Evolutionary conservation across 2,329 filamentous ascomycete genomes (phyloP), one percentile per base, ranked within the genome.

Genomic region (Talaromyces sp.): DNA sequence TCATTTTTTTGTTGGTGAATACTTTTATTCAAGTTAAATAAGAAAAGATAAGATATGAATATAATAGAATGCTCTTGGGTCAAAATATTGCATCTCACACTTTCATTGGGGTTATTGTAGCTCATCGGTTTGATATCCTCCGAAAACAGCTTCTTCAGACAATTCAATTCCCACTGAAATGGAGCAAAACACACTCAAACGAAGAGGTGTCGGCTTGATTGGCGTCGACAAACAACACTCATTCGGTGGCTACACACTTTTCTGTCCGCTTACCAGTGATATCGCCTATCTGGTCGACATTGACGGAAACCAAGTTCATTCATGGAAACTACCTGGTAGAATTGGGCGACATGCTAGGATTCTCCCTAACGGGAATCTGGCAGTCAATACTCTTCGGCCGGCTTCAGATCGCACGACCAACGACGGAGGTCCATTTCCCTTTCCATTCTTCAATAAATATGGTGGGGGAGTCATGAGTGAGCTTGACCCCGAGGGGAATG

Each of bases 381-480:
- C 76, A 17, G 73, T 74, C 63, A 79, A 78, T 61, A 73, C 70
- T 8, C 70, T 75, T 1, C 75, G 74, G 51, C 74, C 75, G 3
- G 65, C 74, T 56, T 37, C 37, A 15, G 28, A 48, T 25, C 41
- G 13, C 31, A 60, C 39, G 13, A 60, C 58, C 8, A 35, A 46
- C 6, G 58, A 57, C 17, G 63, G 63, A 11, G 68, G 69, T 2
- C 74, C 75, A 5, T 64, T 64, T 6, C 67, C 72, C 5, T 79
- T 78, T 58, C 75, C 75, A 1, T 70, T 78, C 53, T 79, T 71
- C 67, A 70, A 75, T 40, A 79, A 79, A 56, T 79, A 79, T 58
- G 65, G 76, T 10, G 77, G 76, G 8, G 77, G 77, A 0, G 65
- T 77, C 3, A 79, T 79, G 77, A 69, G 71, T 51, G 67, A 79